phyloP scores from a whole-genome alignment of 202 grass and related monocot genomes.

The Dendrocalamus latiflorus region DNA sequence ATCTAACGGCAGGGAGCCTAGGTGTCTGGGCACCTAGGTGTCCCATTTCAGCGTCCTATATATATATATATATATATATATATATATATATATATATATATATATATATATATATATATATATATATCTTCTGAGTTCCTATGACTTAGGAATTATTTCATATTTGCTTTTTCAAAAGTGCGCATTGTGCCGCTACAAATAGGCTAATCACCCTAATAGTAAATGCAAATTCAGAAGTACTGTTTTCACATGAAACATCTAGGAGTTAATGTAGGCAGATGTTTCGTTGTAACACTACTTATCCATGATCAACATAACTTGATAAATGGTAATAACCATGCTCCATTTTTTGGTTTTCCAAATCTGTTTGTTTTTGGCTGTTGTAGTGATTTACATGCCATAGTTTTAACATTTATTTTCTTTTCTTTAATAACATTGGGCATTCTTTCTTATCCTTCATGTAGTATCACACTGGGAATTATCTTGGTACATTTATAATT shows the following conservation, averaged over 20 bases:
- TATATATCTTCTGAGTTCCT: neutral
- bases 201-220: too few species aligned
- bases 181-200: neutral
- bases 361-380: neutral
- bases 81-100: too few species aligned
- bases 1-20: too few species aligned
- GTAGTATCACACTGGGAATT: neutral
- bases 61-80: too few species aligned
- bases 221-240: slow-evolving; percentile 1
- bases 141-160: neutral
- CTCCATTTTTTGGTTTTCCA: neutral
- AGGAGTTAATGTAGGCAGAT: neutral
- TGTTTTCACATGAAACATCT: neutral
- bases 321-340: neutral
- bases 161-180: neutral
- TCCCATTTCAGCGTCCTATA: too few species aligned
- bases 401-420: neutral
- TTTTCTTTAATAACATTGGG: neutral
- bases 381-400: neutral
- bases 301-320: too few species aligned
- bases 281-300: neutral
- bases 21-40: too few species aligned
- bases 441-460: slow-evolving; percentile 4
- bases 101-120: too few species aligned
- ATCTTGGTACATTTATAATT: slow-evolving; percentile 2